phyloP scores from a whole-genome alignment of 805 yeast species.

The Candida ovalis region DNA sequence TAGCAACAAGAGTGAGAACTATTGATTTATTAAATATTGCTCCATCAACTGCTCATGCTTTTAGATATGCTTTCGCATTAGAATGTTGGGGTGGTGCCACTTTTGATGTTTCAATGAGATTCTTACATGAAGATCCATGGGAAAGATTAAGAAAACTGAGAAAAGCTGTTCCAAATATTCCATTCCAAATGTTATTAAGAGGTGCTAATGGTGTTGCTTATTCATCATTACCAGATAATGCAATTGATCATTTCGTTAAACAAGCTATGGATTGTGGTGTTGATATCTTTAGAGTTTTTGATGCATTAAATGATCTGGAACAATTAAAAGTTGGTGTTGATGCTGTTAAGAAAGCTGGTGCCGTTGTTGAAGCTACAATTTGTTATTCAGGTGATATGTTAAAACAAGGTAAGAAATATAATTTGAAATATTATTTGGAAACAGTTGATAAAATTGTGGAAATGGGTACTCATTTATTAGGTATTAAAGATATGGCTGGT shows the following conservation, averaged over 20 bases:
- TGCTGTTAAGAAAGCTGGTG: constrained; percentile 97
- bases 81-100: constrained; percentile 99
- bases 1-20: constrained; percentile 97
- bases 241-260: constrained; percentile 92
- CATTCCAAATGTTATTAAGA: constrained; percentile 98
- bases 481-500: constrained; percentile 99
- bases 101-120: constrained; percentile 97
- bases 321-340: constrained; percentile 96
- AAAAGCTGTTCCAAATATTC: constrained; percentile 92
- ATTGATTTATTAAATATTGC: constrained; percentile 90
- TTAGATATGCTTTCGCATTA: constrained; percentile 85
- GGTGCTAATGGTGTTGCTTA: constrained; percentile 99
- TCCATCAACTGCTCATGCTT: constrained; percentile 86
- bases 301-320: constrained; percentile 93
- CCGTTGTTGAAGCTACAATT: constrained; percentile 97
- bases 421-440: constrained; percentile 80
- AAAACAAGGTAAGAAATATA: constrained; percentile 92
- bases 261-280: constrained; percentile 97
- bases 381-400: constrained; percentile 99
- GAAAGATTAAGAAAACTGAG: constrained; percentile 86
- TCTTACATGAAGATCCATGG: constrained; percentile 99
- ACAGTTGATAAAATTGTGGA: constrained; percentile 79
- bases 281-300: constrained; percentile 96
- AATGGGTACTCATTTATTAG: constrained; percentile 95
- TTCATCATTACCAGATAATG: constrained; percentile 96